phyloP scores from a whole-genome alignment of 2,329 filamentous ascomycete species.

The Lachnellula willkommii region DNA sequence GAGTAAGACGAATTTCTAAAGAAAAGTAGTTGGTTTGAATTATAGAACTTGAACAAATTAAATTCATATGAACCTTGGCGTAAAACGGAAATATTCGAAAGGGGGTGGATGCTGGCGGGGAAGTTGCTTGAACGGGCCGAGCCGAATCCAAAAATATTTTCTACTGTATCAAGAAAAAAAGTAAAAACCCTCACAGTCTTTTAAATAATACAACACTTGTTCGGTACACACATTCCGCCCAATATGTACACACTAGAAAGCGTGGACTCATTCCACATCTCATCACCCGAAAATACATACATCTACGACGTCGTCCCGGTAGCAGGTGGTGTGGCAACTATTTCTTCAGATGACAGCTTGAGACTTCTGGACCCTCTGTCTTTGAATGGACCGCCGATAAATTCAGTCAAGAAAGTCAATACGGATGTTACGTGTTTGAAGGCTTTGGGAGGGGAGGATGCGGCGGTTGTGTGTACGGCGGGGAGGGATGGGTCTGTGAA shows the following conservation, averaged over 20 bases:
- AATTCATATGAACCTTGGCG: too few species aligned
- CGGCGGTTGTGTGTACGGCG: slow-evolving; percentile 55
- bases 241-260: slow-evolving; percentile 31
- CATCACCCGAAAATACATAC: slow-evolving; percentile 33
- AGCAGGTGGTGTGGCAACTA: slow-evolving; percentile 35
- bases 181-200: not conserved
- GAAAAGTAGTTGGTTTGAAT: too few species aligned
- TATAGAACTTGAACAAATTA: too few species aligned
- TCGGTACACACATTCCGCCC: not conserved
- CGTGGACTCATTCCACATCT: slow-evolving; percentile 23
- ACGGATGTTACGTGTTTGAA: slow-evolving; percentile 60
- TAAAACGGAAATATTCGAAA: not conserved
- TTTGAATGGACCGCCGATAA: slow-evolving; percentile 47
- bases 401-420: slow-evolving; percentile 47
- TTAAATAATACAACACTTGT: not conserved
- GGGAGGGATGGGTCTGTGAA: slow-evolving; percentile 59
- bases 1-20: too few species aligned
- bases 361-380: slow-evolving; percentile 57
- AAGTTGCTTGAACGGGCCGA: not conserved
- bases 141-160: not conserved
- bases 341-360: slow-evolving; percentile 66
- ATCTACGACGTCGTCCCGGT: slow-evolving; percentile 39
- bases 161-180: not conserved
- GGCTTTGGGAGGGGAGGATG: slow-evolving; percentile 42
- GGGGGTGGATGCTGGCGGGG: not conserved